A percentile compares a stretch with the other conserved stretches of the same genome.
These are phyloP conservation scores for Boletus insuetus DNA, from an alignment of 768 basidiomycete genomes.

Conservation along the genomic window DNA sequence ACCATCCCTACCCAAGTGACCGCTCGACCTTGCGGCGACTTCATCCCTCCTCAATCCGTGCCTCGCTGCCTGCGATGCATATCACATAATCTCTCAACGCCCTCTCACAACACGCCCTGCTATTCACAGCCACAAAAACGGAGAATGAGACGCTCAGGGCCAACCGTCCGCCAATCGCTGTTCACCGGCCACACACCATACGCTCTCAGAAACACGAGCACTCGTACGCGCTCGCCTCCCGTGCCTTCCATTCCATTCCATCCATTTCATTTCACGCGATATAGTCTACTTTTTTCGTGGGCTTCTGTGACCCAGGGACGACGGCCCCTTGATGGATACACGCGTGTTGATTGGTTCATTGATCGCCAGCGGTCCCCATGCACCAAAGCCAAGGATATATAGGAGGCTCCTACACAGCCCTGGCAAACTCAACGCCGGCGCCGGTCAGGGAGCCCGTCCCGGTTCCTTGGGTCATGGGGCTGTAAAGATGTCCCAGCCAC, in stretches of 20 bases:
- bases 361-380: conserved; percentile 1
- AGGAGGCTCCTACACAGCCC: conserved; percentile 1
- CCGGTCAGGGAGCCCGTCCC: not conserved
- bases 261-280: conserved; percentile 2
- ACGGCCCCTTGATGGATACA: conserved; percentile 1
- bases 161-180: not conserved
- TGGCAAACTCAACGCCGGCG: not conserved
- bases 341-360: conserved; percentile 15
- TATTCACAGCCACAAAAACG: not conserved
- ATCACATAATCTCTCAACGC: not conserved
- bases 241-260: conserved; percentile 13
- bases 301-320: conserved; percentile 12
- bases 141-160: not conserved
- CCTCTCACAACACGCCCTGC: not conserved
- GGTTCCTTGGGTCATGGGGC: not conserved
- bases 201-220: not conserved
- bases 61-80: not conserved
- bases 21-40: not conserved
- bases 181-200: not conserved
- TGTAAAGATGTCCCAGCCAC: too few relatives aligned
- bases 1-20: not conserved
- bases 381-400: not conserved
- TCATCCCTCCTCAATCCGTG: not conserved
- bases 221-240: not conserved
- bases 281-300: not conserved